Percentiles rank a stretch among this genome's conserved stretches.
Evolutionary conservation across 2,329 filamentous ascomycete genomes (phyloP).

Genomic region (Trichophyton verrucosum): DNA sequence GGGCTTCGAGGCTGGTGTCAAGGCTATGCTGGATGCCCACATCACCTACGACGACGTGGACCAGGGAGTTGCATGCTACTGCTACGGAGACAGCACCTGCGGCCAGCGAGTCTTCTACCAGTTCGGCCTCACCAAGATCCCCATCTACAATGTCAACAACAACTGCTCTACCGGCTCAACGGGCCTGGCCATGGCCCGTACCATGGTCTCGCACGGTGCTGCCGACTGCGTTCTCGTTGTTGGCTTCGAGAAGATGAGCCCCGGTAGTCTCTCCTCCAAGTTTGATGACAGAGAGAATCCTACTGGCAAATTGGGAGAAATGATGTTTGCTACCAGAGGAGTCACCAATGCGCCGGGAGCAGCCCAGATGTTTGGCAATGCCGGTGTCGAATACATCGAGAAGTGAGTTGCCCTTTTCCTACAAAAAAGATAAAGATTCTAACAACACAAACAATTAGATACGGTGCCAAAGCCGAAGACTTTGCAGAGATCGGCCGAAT

Average conservation of each 20-base stretch:
- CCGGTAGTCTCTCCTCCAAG: slow-evolving; percentile 68
- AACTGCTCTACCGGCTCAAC: slow-evolving; percentile 96
- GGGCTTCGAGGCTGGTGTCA: slow-evolving; percentile 82
- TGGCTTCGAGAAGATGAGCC: slow-evolving; percentile 97
- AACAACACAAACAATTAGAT: slow-evolving; percentile 37
- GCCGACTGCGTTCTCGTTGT: slow-evolving; percentile 84
- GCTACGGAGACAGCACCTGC: slow-evolving; percentile 89
- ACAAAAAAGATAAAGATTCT: not conserved
- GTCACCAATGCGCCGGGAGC: slow-evolving; percentile 71
- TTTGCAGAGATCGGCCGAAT: slow-evolving; percentile 90
- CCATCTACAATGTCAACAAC: slow-evolving; percentile 97
- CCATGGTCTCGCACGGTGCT: slow-evolving; percentile 64
- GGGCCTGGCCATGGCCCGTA: slow-evolving; percentile 71
- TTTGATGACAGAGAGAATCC: slow-evolving; percentile 80
- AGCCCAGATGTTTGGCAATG: slow-evolving; percentile 92
- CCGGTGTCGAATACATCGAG: slow-evolving; percentile 87
- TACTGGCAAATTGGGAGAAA: slow-evolving; percentile 55
- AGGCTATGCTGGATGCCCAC: slow-evolving; percentile 62
- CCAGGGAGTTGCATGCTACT: slow-evolving; percentile 92
- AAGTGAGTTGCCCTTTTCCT: slow-evolving; percentile 44
- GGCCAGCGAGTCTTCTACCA: slow-evolving; percentile 97
- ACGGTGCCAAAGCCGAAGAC: slow-evolving; percentile 70
- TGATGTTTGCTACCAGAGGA: slow-evolving; percentile 75
- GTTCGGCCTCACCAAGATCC: slow-evolving; percentile 93
- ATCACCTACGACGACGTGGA: slow-evolving; percentile 97